Conservation (phyloP, 2,329 filamentous ascomycete species). For the Pseudocercospora ulei region DNA sequence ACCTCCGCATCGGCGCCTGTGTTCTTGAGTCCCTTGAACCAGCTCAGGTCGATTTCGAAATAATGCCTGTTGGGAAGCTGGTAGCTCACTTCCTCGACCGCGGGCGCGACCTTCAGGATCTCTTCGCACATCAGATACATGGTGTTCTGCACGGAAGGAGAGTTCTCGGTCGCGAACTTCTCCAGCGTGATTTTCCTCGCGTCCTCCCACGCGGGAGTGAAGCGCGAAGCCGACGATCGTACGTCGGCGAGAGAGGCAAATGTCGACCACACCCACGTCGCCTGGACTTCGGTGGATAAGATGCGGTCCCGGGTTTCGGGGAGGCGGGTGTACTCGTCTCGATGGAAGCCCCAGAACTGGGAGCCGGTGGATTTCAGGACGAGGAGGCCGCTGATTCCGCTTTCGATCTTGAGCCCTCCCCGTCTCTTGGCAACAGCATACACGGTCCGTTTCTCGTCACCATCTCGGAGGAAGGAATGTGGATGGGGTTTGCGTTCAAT, state of each 20-base stretch:
- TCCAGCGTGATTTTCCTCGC: slow-evolving; percentile 81
- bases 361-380: slow-evolving; percentile 96
- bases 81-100: slow-evolving; percentile 66
- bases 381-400: slow-evolving; percentile 61
- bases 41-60: slow-evolving; percentile 91
- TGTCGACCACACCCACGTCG: slow-evolving; percentile 71
- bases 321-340: slow-evolving; percentile 87
- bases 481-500: slow-evolving; percentile 85
- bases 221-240: slow-evolving; percentile 53
- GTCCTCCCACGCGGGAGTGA: slow-evolving; percentile 67
- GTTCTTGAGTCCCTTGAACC: slow-evolving; percentile 93
- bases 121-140: slow-evolving; percentile 98
- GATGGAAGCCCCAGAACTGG: slow-evolving; percentile 86
- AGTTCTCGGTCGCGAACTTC: slow-evolving; percentile 81
- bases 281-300: slow-evolving; percentile 84
- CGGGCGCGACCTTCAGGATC: slow-evolving; percentile 66
- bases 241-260: slow-evolving; percentile 61
- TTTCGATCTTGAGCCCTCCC: slow-evolving; percentile 63
- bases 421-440: slow-evolving; percentile 58
- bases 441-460: slow-evolving; percentile 75
- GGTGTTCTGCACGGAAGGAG: slow-evolving; percentile 86
- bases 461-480: slow-evolving; percentile 87
- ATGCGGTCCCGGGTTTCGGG: slow-evolving; percentile 91
- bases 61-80: slow-evolving; percentile 96
- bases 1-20: slow-evolving; percentile 93